Evolutionary conservation across 2,329 filamentous ascomycete species (phyloP), one percentile per base, ranked within the genome.

Genomic region (Trichothecium roseum): DNA sequence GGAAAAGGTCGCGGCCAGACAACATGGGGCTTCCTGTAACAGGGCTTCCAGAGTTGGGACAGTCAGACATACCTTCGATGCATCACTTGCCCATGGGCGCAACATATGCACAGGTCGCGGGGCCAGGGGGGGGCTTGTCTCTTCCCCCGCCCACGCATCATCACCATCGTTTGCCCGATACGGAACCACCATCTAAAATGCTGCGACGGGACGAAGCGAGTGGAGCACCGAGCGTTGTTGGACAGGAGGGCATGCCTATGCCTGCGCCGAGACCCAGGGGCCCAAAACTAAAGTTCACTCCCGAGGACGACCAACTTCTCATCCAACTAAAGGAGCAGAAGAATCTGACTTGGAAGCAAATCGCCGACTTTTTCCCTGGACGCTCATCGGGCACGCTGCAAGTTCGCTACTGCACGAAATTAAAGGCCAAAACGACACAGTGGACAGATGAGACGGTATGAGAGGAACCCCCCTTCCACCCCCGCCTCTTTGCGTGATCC

Each of bases 321-420:
- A 80, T 94, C 38, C 84, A 94, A 52, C 66, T 95, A 42, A 95
- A 95, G 58, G 88, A 95, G 60, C 88, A 91, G 52, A 93, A 91
- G 59, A 88, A 85, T 52, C 67, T 95, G 53, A 94, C 88, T 4
- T 95, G 88, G 88, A 94, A 94, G 62, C 88, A 95, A 66, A 95
- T 95, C 51, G 85, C 87, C 38, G 88, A 94, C 53, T 94, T 94
- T 61, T 95, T 95, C 48, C 88, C 88, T 1, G 88, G 87, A 2
- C 72, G 88, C 39, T 91, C 84, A 39, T 93, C 84, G 31, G 88
- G 88, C 14, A 94, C 88, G 20, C 63, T 95, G 41, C 88, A 95
- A 58, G 88, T 95, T 37, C 80, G 88, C 26, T 95, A 95, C 56
- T 95, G 88, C 55, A 94, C 87, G 30, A 94, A 94, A 61, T 66